Evolutionary conservation across 495 filamentous ascomycete species (phyloP).

Genomic region (Tuber magnatum): DNA sequence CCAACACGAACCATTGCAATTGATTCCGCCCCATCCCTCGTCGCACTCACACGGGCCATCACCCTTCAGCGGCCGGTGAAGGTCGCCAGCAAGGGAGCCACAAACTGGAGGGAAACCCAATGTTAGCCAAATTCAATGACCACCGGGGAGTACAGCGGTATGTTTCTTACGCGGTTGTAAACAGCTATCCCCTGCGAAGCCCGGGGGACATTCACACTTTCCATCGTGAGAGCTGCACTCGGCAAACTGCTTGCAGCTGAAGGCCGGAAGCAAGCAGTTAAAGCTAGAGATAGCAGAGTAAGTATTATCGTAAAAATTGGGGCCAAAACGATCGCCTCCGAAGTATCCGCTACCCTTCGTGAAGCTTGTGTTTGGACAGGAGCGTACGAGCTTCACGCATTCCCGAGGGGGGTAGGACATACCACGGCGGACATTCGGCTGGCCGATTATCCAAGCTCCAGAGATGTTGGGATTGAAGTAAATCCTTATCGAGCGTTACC

Average conservation of each 20-base stretch:
- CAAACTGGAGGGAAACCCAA: conserved; percentile 51
- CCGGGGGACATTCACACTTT: conserved; percentile 82
- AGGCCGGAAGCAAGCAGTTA: conserved; percentile 91
- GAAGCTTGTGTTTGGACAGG: neutral
- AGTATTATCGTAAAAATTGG: conserved; percentile 6
- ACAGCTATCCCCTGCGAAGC: conserved; percentile 91
- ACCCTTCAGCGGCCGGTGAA: conserved; percentile 62
- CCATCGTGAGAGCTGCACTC: conserved; percentile 78
- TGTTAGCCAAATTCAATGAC: conserved; percentile 27
- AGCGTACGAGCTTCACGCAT: neutral
- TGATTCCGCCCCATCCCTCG: conserved; percentile 95
- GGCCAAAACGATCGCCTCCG: neutral
- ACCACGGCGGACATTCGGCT: conserved; percentile 60
- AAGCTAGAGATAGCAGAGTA: conserved; percentile 54
- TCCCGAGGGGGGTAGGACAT: conserved; percentile 32
- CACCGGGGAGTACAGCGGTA: conserved; percentile 1
- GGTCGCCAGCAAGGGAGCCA: conserved; percentile 74
- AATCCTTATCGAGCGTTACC: conserved; percentile 20
- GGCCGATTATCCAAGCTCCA: conserved; percentile 47
- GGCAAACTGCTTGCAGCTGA: conserved; percentile 81
- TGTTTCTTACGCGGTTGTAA: conserved; percentile 58
- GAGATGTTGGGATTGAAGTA: conserved; percentile 28
- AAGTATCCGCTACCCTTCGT: neutral
- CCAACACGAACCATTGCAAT: conserved; percentile 67
- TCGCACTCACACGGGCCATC: conserved; percentile 72